Evolutionary conservation across 2,329 filamentous ascomycete genomes (phyloP), one percentile per base, ranked within the genome.

Genomic region (Geosmithia putterillii): DNA sequence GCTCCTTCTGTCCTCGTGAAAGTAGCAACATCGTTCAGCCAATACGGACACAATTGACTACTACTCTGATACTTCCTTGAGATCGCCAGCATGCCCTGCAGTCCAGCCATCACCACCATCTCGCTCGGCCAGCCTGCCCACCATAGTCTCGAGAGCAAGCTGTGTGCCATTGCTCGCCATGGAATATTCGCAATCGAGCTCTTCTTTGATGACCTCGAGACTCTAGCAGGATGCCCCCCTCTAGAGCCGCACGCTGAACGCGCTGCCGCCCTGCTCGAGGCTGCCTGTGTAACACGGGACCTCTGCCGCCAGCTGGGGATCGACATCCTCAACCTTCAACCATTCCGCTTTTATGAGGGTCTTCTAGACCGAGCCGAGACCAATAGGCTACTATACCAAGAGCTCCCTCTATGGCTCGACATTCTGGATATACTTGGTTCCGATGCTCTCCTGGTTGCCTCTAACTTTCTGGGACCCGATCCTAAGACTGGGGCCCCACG

Each of bases 281-380:
- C 23, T 10, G 40, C 40, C 21, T 56, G 60, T 3, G 61, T 71
- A 41, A 72, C 84, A 45, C 67, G 66, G 20, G 54, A 61, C 0
- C 66, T 86, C 37, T 85, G 80, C 59, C 58, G 67, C 22, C 62
- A 67, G 3, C 67, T 75, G 22, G 59, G 57, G 25, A 67, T 86
- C 18, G 53, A 63, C 12, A 74, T 86, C 51, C 68, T 86, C 50
- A 80, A 77, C 47, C 69, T 89, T 1, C 84, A 87, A 54, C 86
- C 86, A 0, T 89, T 90, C 56, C 74, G 76, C 65, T 76, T 86
- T 61, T 88, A 83, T 60, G 86, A 89, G 50, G 86, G 85, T 1
- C 69, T 88, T 0, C 46, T 79, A 6, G 77, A 87, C 58, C 68
- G 81, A 9, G 51, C 60, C 15, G 66, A 73, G 46, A 19, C 81